Evolutionary conservation across 345 rosid species (phyloP), one percentile per base, ranked within the genome.

Genomic region (Chamaenerion angustifolium): DNA sequence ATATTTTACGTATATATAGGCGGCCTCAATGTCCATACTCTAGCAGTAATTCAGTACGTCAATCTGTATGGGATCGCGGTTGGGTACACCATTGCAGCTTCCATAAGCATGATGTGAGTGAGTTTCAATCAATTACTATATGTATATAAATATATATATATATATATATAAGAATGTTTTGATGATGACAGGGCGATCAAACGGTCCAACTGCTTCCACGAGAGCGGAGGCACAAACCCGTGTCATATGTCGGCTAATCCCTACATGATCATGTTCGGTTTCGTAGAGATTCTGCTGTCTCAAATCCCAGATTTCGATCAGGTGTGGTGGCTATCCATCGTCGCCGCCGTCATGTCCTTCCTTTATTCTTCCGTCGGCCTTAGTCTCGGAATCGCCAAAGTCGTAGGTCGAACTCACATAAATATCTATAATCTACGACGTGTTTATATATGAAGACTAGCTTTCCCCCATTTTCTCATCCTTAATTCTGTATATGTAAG

Each of bases 301-400:
- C 76, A 71, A 35, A 71, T 71, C n/a, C 76, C 68, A 11, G 68
- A 60, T 12, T 71, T 71, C 45, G 68, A 67, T 45, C 76, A 63
- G 44, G 58, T 71, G 16, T 63, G 62, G 55, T 71, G 76, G 76
- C 76, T 66, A 16, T 71, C 76, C 11, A 63, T 71, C 12, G 63
- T 71, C 2, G 76, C 76, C 15, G 68, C 76, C 0, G 56, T 60
- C 45, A 71, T 71, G 76, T 71, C 76, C 43, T 71, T 71, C 54
- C 59, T 71, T 35, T 71, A 71, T 55, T 71, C 71, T 5, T 9
- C 68, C 0, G 54, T 71, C 13, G 76, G 76, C 9, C 66, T 71
- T 3, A 65, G 59, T 1, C 76, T 71, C 11, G 76, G 71, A 17
- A 54, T 71, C 42, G 68, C 48, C 11, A 53, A 71, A 56, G 76